Evolutionary conservation across 2,329 filamentous ascomycete genomes (phyloP).

Genomic region (Claviceps capensis): DNA sequence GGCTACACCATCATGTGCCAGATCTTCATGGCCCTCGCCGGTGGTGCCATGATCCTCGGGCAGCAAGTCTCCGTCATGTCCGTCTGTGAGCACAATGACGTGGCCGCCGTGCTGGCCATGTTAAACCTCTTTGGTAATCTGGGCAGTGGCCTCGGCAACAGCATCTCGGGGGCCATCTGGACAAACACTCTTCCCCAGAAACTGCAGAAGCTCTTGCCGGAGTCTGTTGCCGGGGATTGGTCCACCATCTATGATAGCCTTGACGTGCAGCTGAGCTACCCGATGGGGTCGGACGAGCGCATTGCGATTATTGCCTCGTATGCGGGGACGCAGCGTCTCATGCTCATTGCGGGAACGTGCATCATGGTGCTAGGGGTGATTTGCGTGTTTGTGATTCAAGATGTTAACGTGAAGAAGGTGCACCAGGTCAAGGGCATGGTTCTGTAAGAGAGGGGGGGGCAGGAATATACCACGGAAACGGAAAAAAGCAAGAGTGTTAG

Average conservation of each 20-base stretch:
- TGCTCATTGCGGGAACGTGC: background rate
- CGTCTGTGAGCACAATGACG: slow-evolving; percentile 37
- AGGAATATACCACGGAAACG: background rate
- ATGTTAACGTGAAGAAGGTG: slow-evolving; percentile 1
- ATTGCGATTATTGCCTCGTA: background rate
- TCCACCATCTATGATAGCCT: slow-evolving; percentile 1
- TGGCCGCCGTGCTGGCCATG: slow-evolving; percentile 34
- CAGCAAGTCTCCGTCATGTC: slow-evolving; percentile 46
- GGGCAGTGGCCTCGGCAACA: slow-evolving; percentile 31
- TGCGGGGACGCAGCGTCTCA: background rate
- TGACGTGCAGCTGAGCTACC: slow-evolving; percentile 1
- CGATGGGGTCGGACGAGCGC: background rate
- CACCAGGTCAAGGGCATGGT: slow-evolving; percentile 1
- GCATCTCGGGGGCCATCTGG: slow-evolving; percentile 29
- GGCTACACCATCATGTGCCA: slow-evolving; percentile 39
- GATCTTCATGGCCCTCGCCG: slow-evolving; percentile 38
- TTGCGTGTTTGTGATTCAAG: background rate
- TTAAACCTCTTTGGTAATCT: slow-evolving; percentile 30
- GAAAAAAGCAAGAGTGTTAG: background rate
- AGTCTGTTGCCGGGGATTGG: background rate
- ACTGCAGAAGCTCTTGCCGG: background rate
- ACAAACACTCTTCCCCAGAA: slow-evolving; percentile 23
- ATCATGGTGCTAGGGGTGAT: background rate
- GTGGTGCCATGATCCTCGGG: slow-evolving; percentile 38
- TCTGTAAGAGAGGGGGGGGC: background rate